Percentiles rank a stretch among this genome's conserved stretches.
Conservation (phyloP, 805 yeast species). For the Nakazawaea sp. region DNA sequence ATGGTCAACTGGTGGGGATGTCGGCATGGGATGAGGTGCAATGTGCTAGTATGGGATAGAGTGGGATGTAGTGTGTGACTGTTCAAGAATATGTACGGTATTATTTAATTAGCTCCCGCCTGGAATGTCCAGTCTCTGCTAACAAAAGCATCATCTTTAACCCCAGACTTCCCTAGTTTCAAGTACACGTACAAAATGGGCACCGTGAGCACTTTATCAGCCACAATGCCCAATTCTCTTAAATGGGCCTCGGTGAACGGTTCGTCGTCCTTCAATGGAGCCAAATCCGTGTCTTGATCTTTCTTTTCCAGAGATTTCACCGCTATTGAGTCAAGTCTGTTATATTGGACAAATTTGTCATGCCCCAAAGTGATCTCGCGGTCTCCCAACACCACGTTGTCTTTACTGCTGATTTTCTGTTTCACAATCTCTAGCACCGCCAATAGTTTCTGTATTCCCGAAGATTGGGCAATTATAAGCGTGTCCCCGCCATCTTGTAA, state of each 20-base stretch:
- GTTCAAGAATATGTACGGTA: too few species aligned
- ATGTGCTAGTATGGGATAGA: too few species aligned
- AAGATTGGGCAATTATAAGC: slow-evolving; percentile 3
- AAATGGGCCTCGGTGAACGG: slow-evolving; percentile 7
- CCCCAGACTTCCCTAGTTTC: not conserved
- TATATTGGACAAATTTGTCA: slow-evolving; percentile 5
- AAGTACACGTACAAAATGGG: slow-evolving; percentile 9
- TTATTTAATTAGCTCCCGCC: too few species aligned
- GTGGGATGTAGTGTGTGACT: too few species aligned
- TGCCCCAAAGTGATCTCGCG: slow-evolving; percentile 1
- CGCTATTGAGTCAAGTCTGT: slow-evolving; percentile 5
- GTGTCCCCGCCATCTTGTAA: slow-evolving; percentile 1
- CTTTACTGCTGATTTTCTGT: slow-evolving; percentile 2
- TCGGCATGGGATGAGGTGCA: too few species aligned
- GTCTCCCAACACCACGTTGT: not conserved
- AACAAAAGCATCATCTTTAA: too few species aligned
- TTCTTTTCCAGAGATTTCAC: not conserved
- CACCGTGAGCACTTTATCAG: slow-evolving; percentile 5
- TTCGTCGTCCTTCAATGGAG: slow-evolving; percentile 4
- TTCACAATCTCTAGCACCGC: slow-evolving; percentile 8
- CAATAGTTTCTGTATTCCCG: slow-evolving; percentile 10
- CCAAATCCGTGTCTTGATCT: not conserved
- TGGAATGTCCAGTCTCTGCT: too few species aligned
- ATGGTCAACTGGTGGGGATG: too few species aligned
- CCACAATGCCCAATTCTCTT: slow-evolving; percentile 1